These are phyloP conservation scores for Diplodia seriata DNA, from an alignment of 2,329 filamentous ascomycete species.

Conservation along the genomic window DNA sequence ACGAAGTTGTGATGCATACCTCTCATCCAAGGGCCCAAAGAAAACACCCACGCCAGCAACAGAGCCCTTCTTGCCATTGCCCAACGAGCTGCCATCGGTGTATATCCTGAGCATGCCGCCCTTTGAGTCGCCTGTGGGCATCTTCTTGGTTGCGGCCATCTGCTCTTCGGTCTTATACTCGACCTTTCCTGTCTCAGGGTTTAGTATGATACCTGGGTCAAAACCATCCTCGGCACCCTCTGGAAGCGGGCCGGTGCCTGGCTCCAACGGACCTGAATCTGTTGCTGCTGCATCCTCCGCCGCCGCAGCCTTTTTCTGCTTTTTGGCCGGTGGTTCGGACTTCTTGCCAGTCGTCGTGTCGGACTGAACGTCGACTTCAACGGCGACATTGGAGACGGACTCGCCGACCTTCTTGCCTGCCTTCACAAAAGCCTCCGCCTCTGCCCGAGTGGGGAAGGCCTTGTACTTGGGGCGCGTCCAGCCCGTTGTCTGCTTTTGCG, in stretches of 20 bases:
- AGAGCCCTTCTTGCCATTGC: constrained; percentile 63
- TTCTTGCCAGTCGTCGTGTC: constrained; percentile 38
- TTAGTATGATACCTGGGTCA: constrained; percentile 63
- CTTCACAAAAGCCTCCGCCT: constrained; percentile 79
- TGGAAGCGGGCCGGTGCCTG: constrained; percentile 64
- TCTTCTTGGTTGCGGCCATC: constrained; percentile 54
- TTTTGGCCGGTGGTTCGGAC: constrained; percentile 43
- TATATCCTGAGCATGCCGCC: constrained; percentile 65
- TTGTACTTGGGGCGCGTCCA: constrained; percentile 69
- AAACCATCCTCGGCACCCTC: constrained; percentile 66
- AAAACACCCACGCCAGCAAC: constrained; percentile 69
- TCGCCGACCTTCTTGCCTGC: constrained; percentile 37
- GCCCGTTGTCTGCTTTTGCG: constrained; percentile 74
- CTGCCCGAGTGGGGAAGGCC: constrained; percentile 59
- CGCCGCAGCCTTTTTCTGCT: constrained; percentile 47
- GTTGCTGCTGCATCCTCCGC: constrained; percentile 40
- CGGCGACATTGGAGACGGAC: constrained; percentile 38
- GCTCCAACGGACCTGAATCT: constrained; percentile 34
- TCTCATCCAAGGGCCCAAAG: constrained; percentile 65
- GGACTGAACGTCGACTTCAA: constrained; percentile 40
- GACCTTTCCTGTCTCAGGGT: constrained; percentile 60
- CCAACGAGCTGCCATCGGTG: constrained; percentile 68
- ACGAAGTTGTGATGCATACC: constrained; percentile 50
- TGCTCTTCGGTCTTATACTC: constrained; percentile 63
- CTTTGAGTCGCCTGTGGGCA: constrained; percentile 51